Base-by-base conservation (phyloP, 768 basidiomycete genomes). In the Hypholoma sublateritium region DNA sequence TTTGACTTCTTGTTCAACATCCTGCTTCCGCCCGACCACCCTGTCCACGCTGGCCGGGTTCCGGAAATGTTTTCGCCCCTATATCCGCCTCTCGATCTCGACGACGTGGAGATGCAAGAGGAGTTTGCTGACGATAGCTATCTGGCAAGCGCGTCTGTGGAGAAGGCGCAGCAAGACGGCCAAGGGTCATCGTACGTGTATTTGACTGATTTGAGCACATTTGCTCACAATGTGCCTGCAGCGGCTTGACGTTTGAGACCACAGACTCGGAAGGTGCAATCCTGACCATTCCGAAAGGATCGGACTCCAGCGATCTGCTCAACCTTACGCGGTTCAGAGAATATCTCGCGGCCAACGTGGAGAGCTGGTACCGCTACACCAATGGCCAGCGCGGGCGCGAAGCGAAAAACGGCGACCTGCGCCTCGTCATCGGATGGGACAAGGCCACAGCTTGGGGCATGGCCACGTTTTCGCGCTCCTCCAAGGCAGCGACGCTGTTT, bases 341-440 rank as follows among this genome's bases (percentile, higher is more conserved):
- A 11, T 63, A 60, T 36, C 36, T 52, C 11, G 53, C 48, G 12
- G 49, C 22, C 4, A 57, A 63, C 41, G 39, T 41, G 25, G 56
- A 64, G 28, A 44, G 28, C n/a, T 66, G 65, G 65, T 66, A 63
- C 36, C 34, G 54, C 21, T 59, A 58, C 19, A 54, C 50, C 21
- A 60, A 58, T 36, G 56, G 59, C 12, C 13, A 41, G 5, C 52
- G 56, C 3, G 59, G 60, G 12, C 52, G 62, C 19, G 56, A 47
- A 24, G 43, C 46, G 13, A 36, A 55, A 24, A 66, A 66, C 25
- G 62, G 65, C 8, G 62, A 63, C 28, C 21, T 66, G 19, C 60
- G 62, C 4, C 37, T 66, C 5, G 59, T 66, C 4, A 44, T 60
- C 13, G 65, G 65, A 2, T 60, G 52, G 52, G 62, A 63, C 35